These are phyloP conservation scores for Hypoxylon fragiforme DNA, from an alignment of 495 filamentous ascomycete species.

Conservation along the genomic window DNA sequence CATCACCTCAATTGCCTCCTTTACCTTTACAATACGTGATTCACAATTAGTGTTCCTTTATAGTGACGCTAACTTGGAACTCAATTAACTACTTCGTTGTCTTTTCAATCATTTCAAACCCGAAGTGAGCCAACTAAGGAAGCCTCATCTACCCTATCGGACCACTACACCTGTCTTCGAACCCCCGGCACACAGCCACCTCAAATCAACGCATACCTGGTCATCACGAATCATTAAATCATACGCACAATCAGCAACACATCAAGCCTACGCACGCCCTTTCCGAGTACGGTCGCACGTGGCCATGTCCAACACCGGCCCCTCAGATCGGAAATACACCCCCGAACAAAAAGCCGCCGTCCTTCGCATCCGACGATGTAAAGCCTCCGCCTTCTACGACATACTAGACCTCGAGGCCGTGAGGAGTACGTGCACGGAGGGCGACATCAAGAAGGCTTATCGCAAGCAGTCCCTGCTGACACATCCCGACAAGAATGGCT, in stretches of 20 bases:
- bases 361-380: conserved; percentile 79
- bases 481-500: conserved; percentile 98
- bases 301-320: conserved; percentile 81
- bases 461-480: conserved; percentile 84
- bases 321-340: conserved; percentile 86
- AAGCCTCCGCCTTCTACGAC: conserved; percentile 86
- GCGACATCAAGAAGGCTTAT: conserved; percentile 93
- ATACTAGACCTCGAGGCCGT: conserved; percentile 71
- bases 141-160: no score
- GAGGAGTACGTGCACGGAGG: conserved; percentile 65
- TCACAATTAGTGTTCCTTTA: no score
- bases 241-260: neutral
- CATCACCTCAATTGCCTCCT: neutral
- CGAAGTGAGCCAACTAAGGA: no score
- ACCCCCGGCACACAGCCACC: neutral
- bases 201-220: neutral
- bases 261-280: neutral
- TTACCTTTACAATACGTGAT: no score
- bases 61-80: no score
- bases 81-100: no score
- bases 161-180: no score
- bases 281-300: conserved; percentile 7
- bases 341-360: conserved; percentile 88
- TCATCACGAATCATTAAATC: neutral
- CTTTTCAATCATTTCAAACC: no score